A percentile compares a stretch with the other conserved stretches of the same genome.
Conservation (phyloP, 2,329 filamentous ascomycete genomes). For the Myriosclerotinia curreyana region DNA sequence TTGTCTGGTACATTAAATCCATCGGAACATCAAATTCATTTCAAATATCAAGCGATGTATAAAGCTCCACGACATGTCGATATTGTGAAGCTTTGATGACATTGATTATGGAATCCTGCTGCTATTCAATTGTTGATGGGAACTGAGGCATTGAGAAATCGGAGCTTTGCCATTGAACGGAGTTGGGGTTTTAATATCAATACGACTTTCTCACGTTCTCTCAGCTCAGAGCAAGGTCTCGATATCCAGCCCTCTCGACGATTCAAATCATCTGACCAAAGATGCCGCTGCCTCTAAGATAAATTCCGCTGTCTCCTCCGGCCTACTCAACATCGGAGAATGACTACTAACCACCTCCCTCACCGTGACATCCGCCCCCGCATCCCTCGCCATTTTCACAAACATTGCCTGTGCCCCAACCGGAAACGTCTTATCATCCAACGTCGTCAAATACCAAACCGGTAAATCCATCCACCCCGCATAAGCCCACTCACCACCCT, state of each 20-base stretch:
- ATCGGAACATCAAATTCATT: no score
- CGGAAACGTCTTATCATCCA: conserved; percentile 43
- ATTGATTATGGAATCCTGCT: not conserved
- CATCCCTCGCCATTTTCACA: conserved; percentile 41
- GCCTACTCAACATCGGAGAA: conserved; percentile 46
- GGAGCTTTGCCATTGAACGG: not conserved
- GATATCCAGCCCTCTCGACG: not conserved
- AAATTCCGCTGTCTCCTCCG: conserved; percentile 40
- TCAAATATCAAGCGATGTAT: not conserved
- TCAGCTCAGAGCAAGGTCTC: not conserved
- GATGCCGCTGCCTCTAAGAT: conserved; percentile 41
- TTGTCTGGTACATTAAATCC: no score
- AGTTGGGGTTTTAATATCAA: not conserved
- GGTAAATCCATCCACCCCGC: conserved; percentile 36
- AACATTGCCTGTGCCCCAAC: conserved; percentile 40
- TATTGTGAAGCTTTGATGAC: not conserved
- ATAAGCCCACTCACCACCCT: conserved; percentile 40
- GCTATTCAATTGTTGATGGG: not conserved
- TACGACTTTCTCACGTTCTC: not conserved
- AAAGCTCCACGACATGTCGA: not conserved
- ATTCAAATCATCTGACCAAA: conserved; percentile 27
- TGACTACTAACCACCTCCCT: conserved; percentile 44
- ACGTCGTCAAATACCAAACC: conserved; percentile 42
- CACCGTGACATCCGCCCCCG: conserved; percentile 39
- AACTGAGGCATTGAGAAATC: not conserved